phyloP scores from a whole-genome alignment of 2,329 filamentous ascomycete species.

The Plenodomus biglobosus region DNA sequence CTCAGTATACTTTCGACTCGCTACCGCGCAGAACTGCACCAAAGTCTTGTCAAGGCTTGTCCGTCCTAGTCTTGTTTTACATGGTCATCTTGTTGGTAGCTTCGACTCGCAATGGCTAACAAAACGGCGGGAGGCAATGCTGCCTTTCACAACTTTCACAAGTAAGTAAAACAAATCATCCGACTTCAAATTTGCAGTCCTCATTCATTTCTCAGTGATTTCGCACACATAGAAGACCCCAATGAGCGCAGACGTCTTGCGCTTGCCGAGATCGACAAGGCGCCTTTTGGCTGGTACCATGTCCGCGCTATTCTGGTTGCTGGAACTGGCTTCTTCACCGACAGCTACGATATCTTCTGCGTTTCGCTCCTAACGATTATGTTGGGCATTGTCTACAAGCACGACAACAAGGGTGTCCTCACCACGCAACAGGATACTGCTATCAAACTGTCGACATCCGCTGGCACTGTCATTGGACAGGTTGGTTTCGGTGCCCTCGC shows the following conservation, averaged over 20 bases:
- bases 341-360: slow-evolving; percentile 68
- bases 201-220: slow-evolving; percentile 8
- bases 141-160: slow-evolving; percentile 33
- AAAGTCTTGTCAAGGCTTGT: slow-evolving; percentile 14
- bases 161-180: slow-evolving; percentile 5
- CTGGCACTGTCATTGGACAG: slow-evolving; percentile 81
- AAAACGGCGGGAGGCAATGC: slow-evolving; percentile 27
- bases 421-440: slow-evolving; percentile 72
- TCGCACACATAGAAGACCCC: slow-evolving; percentile 62
- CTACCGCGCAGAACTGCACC: neutral
- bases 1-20: slow-evolving; percentile 1
- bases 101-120: slow-evolving; percentile 16
- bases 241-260: slow-evolving; percentile 78
- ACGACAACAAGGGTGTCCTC: slow-evolving; percentile 53
- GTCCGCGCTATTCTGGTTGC: slow-evolving; percentile 76
- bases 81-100: too few relatives aligned
- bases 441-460: slow-evolving; percentile 83
- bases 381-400: slow-evolving; percentile 78
- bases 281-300: slow-evolving; percentile 80
- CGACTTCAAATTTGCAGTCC: neutral
- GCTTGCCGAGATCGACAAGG: slow-evolving; percentile 79
- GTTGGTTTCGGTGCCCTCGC: slow-evolving; percentile 66
- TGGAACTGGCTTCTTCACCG: slow-evolving; percentile 84
- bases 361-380: slow-evolving; percentile 57
- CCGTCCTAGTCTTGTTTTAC: too few relatives aligned